Evolutionary conservation across 2,329 filamentous ascomycete genomes (phyloP), one percentile per base, ranked within the genome.

Genomic region (Pezicula rhizophila): DNA sequence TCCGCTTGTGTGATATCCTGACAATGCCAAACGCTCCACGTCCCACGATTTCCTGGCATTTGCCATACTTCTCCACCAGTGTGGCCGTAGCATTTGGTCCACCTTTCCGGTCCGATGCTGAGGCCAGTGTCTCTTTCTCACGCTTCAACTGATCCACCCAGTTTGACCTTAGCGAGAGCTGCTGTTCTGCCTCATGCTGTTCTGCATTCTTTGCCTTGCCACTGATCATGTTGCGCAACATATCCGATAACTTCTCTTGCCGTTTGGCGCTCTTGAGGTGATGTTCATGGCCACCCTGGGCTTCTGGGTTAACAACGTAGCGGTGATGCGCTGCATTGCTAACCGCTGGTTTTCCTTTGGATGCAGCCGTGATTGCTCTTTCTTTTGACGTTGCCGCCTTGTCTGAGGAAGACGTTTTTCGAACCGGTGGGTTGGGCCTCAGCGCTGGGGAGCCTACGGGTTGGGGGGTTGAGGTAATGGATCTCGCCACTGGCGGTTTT

Each of bases 11-110:
- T 14, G 92, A 96, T 68, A 97, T 96, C 52, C 93, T 83, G 56
- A 99, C 93, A 55, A 99, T 95, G 49, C 93, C 93, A 68, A 99
- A 99, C 38, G 93, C 93, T 52, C 93, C 93, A 34, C 92, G 89
- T 17, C 93, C 93, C 20, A 99, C 89, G 31, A 99, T 84, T 67
- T 99, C 93, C 65, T 97, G 92, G 65, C 93, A 97, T 71, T 97
- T 97, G 60, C 93, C 93, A 66, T 99, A 99, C 67, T 97, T 97
- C 64, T 97, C 89, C 1, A 93, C 88, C 43, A 99, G 74, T 1
- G 90, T 90, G 17, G 82, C 82, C 14, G 87, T 85, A 15, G 85
- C 77, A 62, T 85, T 87, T 6, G 85, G 79, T 1, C 85, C 85
- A 20, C 80, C 82, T 66, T 85, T 93, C 71, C 85, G 89, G 60